A percentile compares a stretch with the other conserved stretches of the same genome.
These are phyloP conservation scores for Gracilaria gracilis DNA, from an alignment of 23 red algal genomes.

Conservation along the genomic window DNA sequence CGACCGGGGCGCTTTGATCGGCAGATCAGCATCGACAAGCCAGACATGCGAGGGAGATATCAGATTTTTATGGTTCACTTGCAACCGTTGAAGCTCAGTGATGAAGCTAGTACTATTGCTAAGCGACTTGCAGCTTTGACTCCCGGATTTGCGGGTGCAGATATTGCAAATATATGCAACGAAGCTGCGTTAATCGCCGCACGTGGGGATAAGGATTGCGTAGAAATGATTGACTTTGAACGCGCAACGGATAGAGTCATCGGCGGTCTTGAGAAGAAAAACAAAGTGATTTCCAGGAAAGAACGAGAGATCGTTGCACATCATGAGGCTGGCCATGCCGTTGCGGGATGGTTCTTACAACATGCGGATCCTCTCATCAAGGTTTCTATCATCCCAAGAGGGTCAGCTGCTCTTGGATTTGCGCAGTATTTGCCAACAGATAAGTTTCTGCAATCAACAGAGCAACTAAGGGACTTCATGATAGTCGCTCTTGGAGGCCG, in stretches of 20 bases:
- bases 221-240: constrained; percentile 96
- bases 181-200: constrained; percentile 98
- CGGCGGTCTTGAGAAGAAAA: constrained; percentile 98
- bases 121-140: constrained; percentile 92
- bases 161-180: constrained; percentile 99
- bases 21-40: constrained; percentile 98
- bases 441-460: constrained; percentile 83
- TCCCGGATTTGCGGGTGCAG: constrained; percentile 99
- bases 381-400: constrained; percentile 98
- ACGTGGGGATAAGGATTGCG: constrained; percentile 67
- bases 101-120: constrained; percentile 65
- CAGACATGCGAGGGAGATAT: constrained; percentile 94
- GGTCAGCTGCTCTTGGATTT: constrained; percentile 97
- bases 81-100: constrained; percentile 80
- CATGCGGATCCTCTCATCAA: constrained; percentile 98
- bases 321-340: constrained; percentile 98
- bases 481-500: constrained; percentile 93
- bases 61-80: constrained; percentile 99
- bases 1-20: constrained; percentile 98
- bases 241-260: constrained; percentile 95
- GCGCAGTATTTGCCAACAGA: constrained; percentile 97
- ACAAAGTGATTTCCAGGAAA: constrained; percentile 90
- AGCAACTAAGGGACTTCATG: constrained; percentile 94
- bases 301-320: constrained; percentile 98
- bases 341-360: constrained; percentile 96